Evolutionary conservation across 2,329 filamentous ascomycete genomes (phyloP), one percentile per base, ranked within the genome.

Genomic region (Trichoderma hamatum): DNA sequence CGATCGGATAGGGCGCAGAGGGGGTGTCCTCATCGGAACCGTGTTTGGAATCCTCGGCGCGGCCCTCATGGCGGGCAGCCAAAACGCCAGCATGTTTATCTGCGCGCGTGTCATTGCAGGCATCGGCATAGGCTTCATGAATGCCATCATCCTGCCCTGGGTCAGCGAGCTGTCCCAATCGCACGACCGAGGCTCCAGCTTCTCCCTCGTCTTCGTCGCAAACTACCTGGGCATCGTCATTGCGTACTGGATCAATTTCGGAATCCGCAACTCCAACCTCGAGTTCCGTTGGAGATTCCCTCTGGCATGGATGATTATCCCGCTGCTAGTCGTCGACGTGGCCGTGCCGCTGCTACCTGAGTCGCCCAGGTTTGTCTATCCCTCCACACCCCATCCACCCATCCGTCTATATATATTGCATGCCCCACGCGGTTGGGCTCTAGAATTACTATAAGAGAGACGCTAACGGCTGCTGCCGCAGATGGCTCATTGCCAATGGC

Each of bases 121-220:
- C 16, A 74, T 87, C 64, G 85, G 85, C 26, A 86, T 84, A 26
- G 85, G 84, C 62, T 82, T 80, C 73, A 73, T 85, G 72, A 86
- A 81, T 39, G 83, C 81, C 55, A 85, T 85, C 71, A 82, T 83
- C 7, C 83, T 83, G 5, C 83, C 84, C 0, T 77, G 83, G 67
- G 80, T 85, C 52, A 82, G 82, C 1, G 84, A 86, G 73, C 80
- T 81, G 2, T 84, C 84, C 3, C 76, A 80, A 3, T 82, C 84
- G 6, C 75, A 79, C 30, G 81, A 84, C 70, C 80, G 84, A 4
- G 84, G 84, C 67, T 80, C 79, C 2, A 82, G 77, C 64, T 77
- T 85, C 39, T 83, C 80, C 21, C 82, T 84, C 66, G 82, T 85
- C 55, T 86, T 86, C 73, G 82, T 85, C 63, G 83, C 84, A 49